Evolutionary conservation across 805 yeast species (phyloP), one percentile per base, ranked within the genome.

Genomic region (Ogataea glucozyma): DNA sequence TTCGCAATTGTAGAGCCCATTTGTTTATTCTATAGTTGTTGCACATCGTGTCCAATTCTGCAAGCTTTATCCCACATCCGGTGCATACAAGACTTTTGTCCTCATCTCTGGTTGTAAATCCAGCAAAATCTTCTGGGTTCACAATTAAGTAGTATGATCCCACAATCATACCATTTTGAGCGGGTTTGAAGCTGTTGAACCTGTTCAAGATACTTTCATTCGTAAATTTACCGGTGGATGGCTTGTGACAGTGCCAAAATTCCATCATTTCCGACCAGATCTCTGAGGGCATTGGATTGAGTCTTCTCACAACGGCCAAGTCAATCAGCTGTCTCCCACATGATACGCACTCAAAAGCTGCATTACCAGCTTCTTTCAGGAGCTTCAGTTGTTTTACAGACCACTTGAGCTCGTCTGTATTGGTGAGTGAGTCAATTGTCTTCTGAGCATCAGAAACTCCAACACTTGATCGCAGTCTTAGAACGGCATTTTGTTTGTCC

Each of bases 221-320:
- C 20, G 58, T 44, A 16, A 54, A 38, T 2, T 46, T 39, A 2
- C 56, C 57, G 1, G 42, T 38, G 13, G 49, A 44, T 0, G 95
- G 95, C 54, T 84, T 85, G 58, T 91, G 97, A 59, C 99, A 91
- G 61, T 91, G 97, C 99, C 99, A 91, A 51, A 85, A 85, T 44
- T 91, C 98, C 95, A 91, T 85, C 75, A 93, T 68, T 60, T 91
- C 99, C 11, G 84, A 79, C 99, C 99, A 91, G 37, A 79, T 70
- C 57, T 89, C 97, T 1, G 95, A 85, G 0, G 99, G 99, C 81
- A 91, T 77, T 27, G 86, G 86, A 40, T 65, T 56, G 33, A 79
- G 64, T 11, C 57, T 62, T 3, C 33, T 17, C 13, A 70, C 57
- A 0, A 58, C 37, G 0, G 31, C n/a, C 73, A 78, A 11, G 21